phyloP scores from a whole-genome alignment of 1,284 basidiomycete genomes.

The Cronartium quercuum region DNA sequence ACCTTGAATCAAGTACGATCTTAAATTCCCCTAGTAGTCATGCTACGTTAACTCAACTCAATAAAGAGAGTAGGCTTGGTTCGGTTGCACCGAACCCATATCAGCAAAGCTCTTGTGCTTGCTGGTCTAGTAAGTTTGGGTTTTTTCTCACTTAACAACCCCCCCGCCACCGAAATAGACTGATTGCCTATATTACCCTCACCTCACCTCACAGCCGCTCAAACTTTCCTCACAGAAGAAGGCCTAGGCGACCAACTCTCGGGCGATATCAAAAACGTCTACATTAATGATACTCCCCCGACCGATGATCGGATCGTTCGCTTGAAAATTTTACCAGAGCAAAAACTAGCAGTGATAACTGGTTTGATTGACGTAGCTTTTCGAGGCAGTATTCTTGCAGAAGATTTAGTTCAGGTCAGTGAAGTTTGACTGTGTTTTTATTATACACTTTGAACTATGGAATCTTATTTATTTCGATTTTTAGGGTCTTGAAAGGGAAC shows the following conservation, averaged over 20 bases:
- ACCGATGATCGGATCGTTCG: constrained; percentile 13
- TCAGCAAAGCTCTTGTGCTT: constrained; percentile 16
- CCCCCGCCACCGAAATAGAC: neutral
- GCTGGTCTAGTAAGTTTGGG: constrained; percentile 26
- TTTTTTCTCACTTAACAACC: neutral
- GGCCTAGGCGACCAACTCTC: constrained; percentile 6
- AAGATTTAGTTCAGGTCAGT: constrained; percentile 35
- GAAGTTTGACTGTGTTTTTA: neutral
- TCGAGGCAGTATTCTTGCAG: constrained; percentile 21
- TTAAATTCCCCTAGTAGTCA: constrained; percentile 11
- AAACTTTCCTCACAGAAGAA: constrained; percentile 23
- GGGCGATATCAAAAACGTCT: constrained; percentile 1
- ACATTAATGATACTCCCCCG: neutral
- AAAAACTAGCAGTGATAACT: constrained; percentile 34
- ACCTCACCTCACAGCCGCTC: constrained; percentile 8
- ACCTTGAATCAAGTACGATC: neutral
- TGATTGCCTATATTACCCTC: neutral
- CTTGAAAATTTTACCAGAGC: constrained; percentile 15
- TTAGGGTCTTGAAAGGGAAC: constrained; percentile 36
- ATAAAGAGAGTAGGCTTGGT: constrained; percentile 22
- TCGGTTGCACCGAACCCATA: neutral
- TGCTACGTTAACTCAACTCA: constrained; percentile 21
- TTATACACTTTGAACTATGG: neutral
- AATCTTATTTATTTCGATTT: neutral
- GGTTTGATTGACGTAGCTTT: constrained; percentile 32